Evolutionary conservation across 805 yeast species (phyloP), one percentile per base, ranked within the genome.

Genomic region (Candida xyloterini): DNA sequence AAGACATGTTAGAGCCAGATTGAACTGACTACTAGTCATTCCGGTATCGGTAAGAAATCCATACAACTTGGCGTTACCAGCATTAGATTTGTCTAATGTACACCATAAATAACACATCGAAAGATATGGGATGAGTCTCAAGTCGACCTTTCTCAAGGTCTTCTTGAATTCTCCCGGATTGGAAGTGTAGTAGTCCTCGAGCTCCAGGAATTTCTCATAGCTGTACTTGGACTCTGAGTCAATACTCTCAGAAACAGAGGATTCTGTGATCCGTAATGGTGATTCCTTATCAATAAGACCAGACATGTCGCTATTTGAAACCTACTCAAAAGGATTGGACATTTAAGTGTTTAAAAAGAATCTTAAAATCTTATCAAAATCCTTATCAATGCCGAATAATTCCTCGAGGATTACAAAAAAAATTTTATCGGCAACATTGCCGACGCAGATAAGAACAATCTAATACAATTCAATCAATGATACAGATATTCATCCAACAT

Each of bases 1-100:
- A 28, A 70, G 62, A 25, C 70, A 57, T 5, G 72, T 64, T 40
- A 67, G 62, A 23, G 70, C 69, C 15, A 63, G 52, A 40, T 68
- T 68, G 52, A 63, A 70, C 47, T 70, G 71, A 32, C 60, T 51
- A 13, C 67, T 62, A 31, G 48, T 66, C 51, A 47, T 47, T 5
- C 44, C 43, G 8, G 47, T 42, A 24, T 47, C 74, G 34, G 46
- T 50, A 27, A 53, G 51, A 22, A 60, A 44, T 2, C 60, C 56
- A n/a, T 54, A 57, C 15, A 66, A 46, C 13, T 63, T 58, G 9
- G 65, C 65, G 26, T 60, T 59, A 10, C 62, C 64, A 23, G 59
- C 54, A 27, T 65, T 65, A 31, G 67, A 62, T 44, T 68, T 43
- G 44, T 66, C 70, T 35, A 66, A 31, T 27, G 40, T 42, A 30